phyloP scores from a whole-genome alignment of 129 eudicot species.

The Pittosporum tobira region DNA sequence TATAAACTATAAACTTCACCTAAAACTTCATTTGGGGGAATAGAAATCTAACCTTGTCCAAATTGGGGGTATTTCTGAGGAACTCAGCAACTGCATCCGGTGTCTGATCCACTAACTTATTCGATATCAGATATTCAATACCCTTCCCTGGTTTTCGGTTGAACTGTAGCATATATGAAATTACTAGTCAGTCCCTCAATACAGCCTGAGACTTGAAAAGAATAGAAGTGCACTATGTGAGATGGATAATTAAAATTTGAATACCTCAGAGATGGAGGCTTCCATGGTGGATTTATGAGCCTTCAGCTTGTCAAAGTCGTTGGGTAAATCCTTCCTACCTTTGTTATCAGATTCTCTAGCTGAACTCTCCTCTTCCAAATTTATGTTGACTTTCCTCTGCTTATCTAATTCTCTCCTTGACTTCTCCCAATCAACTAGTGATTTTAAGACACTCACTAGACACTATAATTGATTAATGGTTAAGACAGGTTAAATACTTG shows the following conservation, averaged over 20 bases:
- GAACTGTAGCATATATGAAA: constrained; percentile 60
- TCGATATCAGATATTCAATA: constrained; percentile 61
- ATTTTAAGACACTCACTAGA: constrained; percentile 79
- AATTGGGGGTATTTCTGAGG: constrained; percentile 64
- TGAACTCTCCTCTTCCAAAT: constrained; percentile 37
- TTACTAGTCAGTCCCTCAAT: too few species aligned
- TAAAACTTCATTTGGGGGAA: constrained; percentile 1
- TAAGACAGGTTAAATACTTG: constrained; percentile 12
- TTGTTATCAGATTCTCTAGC: constrained; percentile 33
- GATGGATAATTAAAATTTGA: not conserved
- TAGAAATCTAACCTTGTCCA: constrained; percentile 57
- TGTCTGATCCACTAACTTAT: constrained; percentile 71
- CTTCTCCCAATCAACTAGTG: constrained; percentile 92
- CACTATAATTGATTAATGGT: constrained; percentile 40
- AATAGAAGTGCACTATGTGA: not conserved
- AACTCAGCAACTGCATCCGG: constrained; percentile 92
- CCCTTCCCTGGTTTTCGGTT: constrained; percentile 79
- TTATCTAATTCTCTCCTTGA: constrained; percentile 50
- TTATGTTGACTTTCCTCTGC: constrained; percentile 35
- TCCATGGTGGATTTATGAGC: constrained; percentile 95
- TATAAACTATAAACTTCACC: not conserved
- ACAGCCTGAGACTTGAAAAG: not conserved
- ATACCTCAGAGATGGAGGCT: constrained; percentile 87
- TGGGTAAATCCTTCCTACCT: constrained; percentile 39
- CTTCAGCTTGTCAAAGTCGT: constrained; percentile 86